A percentile compares a stretch with the other conserved stretches of the same genome.
These are phyloP conservation scores for Metarhizium sp. DNA, from an alignment of 2,329 filamentous ascomycete species.

Conservation along the genomic window DNA sequence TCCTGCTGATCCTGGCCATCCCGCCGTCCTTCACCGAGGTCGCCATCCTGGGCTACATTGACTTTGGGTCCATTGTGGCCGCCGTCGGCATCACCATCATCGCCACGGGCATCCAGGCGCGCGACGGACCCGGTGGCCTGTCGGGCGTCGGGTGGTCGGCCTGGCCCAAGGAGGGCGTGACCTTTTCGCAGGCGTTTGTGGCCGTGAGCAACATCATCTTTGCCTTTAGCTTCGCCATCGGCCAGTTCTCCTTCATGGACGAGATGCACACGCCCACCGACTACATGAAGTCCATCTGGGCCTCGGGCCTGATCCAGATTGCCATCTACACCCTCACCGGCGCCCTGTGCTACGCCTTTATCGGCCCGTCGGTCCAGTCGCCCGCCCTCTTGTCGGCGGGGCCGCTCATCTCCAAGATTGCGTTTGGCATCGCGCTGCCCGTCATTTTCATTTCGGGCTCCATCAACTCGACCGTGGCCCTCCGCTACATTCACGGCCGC, in stretches of 20 bases:
- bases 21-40: conserved; percentile 31
- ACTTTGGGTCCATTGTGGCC: conserved; percentile 47
- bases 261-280: conserved; percentile 32
- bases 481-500: conserved; percentile 28
- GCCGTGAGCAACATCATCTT: conserved; percentile 56
- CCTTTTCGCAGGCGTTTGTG: conserved; percentile 41
- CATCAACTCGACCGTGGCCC: conserved; percentile 40
- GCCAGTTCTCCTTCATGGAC: conserved; percentile 34
- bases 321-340: conserved; percentile 53
- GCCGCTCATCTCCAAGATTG: conserved; percentile 46
- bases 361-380: conserved; percentile 46
- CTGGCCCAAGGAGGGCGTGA: conserved; percentile 27
- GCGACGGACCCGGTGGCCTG: conserved; percentile 8
- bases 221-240: conserved; percentile 44
- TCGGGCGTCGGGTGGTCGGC: conserved; percentile 22
- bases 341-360: conserved; percentile 55
- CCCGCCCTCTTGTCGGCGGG: conserved; percentile 56
- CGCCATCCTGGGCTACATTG: conserved; percentile 31
- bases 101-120: conserved; percentile 38
- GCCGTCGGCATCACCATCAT: conserved; percentile 55
- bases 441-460: conserved; percentile 62
- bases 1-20: conserved; percentile 28
- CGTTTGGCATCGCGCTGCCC: conserved; percentile 55
- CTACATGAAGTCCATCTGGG: conserved; percentile 38
- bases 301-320: conserved; percentile 48